Evolutionary conservation across 805 yeast genomes (phyloP), one percentile per base, ranked within the genome.

Genomic region (Hanseniaspora mollemarum): DNA sequence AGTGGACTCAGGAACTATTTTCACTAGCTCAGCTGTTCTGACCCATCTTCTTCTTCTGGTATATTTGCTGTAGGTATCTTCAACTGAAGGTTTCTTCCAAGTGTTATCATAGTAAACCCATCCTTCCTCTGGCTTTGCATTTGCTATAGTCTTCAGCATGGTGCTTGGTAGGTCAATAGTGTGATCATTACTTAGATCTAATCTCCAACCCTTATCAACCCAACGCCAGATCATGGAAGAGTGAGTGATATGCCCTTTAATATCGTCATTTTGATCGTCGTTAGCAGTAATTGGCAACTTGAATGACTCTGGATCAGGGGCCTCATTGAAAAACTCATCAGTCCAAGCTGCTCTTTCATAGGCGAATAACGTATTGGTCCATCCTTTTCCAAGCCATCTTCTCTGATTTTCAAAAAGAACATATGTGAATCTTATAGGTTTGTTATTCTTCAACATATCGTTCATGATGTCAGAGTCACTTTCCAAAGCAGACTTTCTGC

Each of bases 341-440:
- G 97, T 88, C 96, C 97, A 90, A 3, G 97, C 82, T 0, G 95
- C 81, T 62, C 98, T 76, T 67, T 90, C 98, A 62, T 90, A 90
- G 45, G 94, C 81, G 55, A 92, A 72, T 62, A 92, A 72, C 61
- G 87, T 87, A 15, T 94, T 73, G 0, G 97, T 90, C 98, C 98
- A 90, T 12, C 98, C 98, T 58, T 90, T 85, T 13, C 96, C 97
- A 36, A 90, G 72, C 98, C 98, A 90, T 59, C 94, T 80, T 61
- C 98, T 78, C 69, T 90, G 97, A 64, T 90, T 90, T 64, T 90
- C 98, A 65, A 81, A 88, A 10, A 92, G 71, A 1, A 87, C 96
- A 65, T 86, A 90, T 4, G 96, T 88, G 65, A 88, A 92, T 51
- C 88, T 68, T 28, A 86, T 87, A 24, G 79, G 75, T 53, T 71